A percentile compares a stretch with the other conserved stretches of the same genome.
These are phyloP conservation scores for Brassica juncea DNA, from an alignment of 345 rosid species.

Conservation along the genomic window DNA sequence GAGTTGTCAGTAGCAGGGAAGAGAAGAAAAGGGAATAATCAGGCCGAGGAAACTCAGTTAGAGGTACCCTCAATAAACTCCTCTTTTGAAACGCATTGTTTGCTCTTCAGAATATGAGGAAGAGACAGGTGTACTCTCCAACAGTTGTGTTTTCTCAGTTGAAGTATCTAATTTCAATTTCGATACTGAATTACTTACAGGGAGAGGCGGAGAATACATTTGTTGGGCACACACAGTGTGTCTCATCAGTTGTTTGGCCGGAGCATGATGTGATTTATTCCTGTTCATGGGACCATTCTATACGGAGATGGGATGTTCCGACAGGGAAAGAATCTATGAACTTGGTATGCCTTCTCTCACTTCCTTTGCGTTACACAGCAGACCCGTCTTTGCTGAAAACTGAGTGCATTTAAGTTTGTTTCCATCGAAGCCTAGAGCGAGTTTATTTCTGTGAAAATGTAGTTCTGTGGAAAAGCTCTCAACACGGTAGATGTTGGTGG, in stretches of 20 bases:
- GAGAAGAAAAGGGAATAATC: conserved; percentile 79
- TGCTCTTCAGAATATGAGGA: conserved; percentile 3
- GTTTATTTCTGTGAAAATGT: conserved; percentile 26
- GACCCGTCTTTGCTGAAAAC: not conserved
- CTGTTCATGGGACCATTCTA: conserved; percentile 93
- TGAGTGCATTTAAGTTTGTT: not conserved
- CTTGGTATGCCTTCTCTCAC: conserved; percentile 52
- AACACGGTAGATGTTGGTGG: conserved; percentile 87
- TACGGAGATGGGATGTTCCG: conserved; percentile 89
- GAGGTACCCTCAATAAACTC: conserved; percentile 55
- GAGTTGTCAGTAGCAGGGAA: conserved; percentile 63
- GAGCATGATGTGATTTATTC: conserved; percentile 69
- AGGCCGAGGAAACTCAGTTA: conserved; percentile 57
- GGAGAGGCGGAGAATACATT: conserved; percentile 75
- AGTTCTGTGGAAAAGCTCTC: conserved; percentile 87
- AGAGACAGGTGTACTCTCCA: conserved; percentile 4
- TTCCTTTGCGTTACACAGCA: conserved; percentile 17
- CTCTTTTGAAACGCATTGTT: not conserved
- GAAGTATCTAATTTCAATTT: conserved; percentile 8
- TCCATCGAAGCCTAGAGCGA: not conserved
- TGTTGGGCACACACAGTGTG: conserved; percentile 89
- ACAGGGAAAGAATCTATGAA: conserved; percentile 72
- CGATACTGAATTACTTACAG: conserved; percentile 39
- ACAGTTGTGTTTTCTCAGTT: conserved; percentile 4
- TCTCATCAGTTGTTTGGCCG: conserved; percentile 89